Evolutionary conservation across 768 basidiomycete species (phyloP).

Genomic region (Termitomyces sp.): DNA sequence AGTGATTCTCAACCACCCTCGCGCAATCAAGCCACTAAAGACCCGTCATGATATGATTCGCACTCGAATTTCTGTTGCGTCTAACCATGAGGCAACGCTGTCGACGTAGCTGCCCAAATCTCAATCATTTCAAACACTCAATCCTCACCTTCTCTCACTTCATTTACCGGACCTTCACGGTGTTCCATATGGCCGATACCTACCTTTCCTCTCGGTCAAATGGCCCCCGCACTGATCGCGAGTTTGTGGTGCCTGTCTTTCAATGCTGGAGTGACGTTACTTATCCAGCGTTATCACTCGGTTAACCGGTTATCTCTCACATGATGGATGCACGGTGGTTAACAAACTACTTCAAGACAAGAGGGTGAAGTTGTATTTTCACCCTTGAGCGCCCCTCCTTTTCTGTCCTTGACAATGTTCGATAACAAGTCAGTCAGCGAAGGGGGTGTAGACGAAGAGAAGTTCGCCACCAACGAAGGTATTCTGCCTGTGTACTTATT

Average conservation of each 20-base stretch:
- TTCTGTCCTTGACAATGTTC: conserved; percentile 26
- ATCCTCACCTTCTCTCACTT: background rate
- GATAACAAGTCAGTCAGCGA: conserved; percentile 28
- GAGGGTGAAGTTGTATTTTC: conserved; percentile 8
- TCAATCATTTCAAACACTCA: background rate
- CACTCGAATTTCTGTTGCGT: background rate
- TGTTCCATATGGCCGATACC: background rate
- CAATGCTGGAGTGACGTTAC: background rate
- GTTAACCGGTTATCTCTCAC: conserved; percentile 16
- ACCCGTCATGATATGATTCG: background rate
- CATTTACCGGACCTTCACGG: background rate
- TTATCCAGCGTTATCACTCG: conserved; percentile 1
- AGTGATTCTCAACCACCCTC: too few species aligned
- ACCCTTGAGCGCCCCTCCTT: conserved; percentile 17
- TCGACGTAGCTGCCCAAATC: too few species aligned
- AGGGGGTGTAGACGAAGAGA: conserved; percentile 17
- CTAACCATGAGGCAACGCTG: background rate
- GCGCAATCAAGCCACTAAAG: too few species aligned
- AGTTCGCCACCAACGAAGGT: conserved; percentile 10
- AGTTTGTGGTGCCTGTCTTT: background rate
- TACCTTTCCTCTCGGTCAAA: too few species aligned
- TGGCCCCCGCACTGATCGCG: background rate
- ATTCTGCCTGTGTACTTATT: background rate
- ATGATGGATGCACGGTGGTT: conserved; percentile 12
- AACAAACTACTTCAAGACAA: conserved; percentile 20